Evolutionary conservation across 371 early-diverging fungal species (phyloP).

Genomic region (Haplosporangium sp.): DNA sequence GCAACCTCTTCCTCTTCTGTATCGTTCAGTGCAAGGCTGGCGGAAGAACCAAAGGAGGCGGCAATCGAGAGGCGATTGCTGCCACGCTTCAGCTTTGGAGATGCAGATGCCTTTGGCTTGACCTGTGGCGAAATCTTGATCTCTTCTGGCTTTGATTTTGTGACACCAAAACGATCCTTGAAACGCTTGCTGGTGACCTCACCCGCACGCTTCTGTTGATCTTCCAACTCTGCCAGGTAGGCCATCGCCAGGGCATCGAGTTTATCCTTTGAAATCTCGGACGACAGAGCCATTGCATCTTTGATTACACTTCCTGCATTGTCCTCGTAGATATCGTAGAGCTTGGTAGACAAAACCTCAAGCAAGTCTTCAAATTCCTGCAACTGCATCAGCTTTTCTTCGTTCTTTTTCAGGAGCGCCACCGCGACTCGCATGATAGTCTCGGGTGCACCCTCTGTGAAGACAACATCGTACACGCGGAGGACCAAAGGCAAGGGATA

Average conservation of each 20-base stretch:
- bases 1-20: constrained; percentile 20
- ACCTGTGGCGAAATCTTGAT: constrained; percentile 9
- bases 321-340: constrained; percentile 67
- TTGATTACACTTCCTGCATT: constrained; percentile 74
- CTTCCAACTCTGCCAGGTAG: constrained; percentile 68
- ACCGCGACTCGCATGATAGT: constrained; percentile 90
- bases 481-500: constrained; percentile 90
- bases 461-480: constrained; percentile 91
- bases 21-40: constrained; percentile 18
- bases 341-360: constrained; percentile 79
- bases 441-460: constrained; percentile 87
- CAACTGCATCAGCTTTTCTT: constrained; percentile 69
- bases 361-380: constrained; percentile 89
- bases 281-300: constrained; percentile 79
- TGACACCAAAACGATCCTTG: constrained; percentile 45
- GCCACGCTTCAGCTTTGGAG: constrained; percentile 28
- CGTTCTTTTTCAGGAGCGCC: constrained; percentile 86
- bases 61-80: constrained; percentile 35
- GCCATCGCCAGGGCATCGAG: constrained; percentile 78
- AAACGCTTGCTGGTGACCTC: constrained; percentile 58
- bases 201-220: constrained; percentile 69
- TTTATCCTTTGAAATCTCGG: constrained; percentile 70
- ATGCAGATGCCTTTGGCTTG: constrained; percentile 5
- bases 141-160: constrained; percentile 15
- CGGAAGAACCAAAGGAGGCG: constrained; percentile 35